Evolutionary conservation across 192 early-diverging fungal species (phyloP).

Genomic region (Podila verticillata): DNA sequence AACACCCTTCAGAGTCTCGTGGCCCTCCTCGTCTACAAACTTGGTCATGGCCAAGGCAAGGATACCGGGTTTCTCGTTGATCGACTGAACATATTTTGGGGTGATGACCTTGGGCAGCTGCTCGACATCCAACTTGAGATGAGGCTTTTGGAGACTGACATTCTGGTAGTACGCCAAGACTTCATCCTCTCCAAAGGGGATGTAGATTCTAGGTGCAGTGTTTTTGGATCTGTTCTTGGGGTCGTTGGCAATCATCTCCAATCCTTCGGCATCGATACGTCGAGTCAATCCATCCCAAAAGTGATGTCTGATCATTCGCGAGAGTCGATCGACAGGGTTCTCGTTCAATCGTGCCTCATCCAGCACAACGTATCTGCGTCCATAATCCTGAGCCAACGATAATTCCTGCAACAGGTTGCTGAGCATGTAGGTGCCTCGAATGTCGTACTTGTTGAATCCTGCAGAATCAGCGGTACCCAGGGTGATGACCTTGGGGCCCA

Average conservation of each 20-base stretch:
- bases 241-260: constrained; percentile 92
- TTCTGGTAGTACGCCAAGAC: constrained; percentile 83
- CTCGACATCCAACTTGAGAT: constrained; percentile 82
- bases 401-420: constrained; percentile 97
- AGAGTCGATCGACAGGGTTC: constrained; percentile 92
- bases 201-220: constrained; percentile 88
- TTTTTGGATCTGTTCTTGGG: constrained; percentile 87
- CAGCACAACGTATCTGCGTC: constrained; percentile 86
- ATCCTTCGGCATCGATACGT: constrained; percentile 82
- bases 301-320: constrained; percentile 88
- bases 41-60: constrained; percentile 79
- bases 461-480: constrained; percentile 87
- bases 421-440: constrained; percentile 95
- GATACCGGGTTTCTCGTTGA: constrained; percentile 92
- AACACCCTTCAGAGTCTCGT: constrained; percentile 70
- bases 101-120: constrained; percentile 87
- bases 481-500: constrained; percentile 88
- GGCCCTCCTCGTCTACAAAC: constrained; percentile 57
- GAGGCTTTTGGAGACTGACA: constrained; percentile 69
- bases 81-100: constrained; percentile 88
- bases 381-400: constrained; percentile 88
- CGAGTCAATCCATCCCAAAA: constrained; percentile 98
- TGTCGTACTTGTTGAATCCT: constrained; percentile 88
- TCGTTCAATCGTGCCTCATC: constrained; percentile 92
- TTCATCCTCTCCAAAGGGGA: constrained; percentile 83